Evolutionary conservation across 495 filamentous ascomycete species (phyloP), one percentile per base, ranked within the genome.

Genomic region (Xylaria bambusicola): DNA sequence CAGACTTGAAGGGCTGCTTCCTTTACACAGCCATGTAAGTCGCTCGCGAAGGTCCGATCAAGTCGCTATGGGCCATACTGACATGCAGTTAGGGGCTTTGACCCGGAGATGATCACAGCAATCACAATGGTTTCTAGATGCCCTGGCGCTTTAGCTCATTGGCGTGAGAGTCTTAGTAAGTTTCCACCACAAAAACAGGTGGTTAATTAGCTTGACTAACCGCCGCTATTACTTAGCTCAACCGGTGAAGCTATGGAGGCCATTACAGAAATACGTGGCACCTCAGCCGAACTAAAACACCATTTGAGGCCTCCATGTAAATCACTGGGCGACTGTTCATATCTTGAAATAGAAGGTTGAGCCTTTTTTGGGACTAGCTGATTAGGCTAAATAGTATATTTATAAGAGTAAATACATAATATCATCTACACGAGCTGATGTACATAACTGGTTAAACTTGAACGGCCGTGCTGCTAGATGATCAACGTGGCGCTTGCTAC

Each of bases 1-100:
- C 81, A 3, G 84, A 86, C 48, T 77, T 85, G 56, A 84, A 81
- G 67, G 80, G 79, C 4, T 77, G 75, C 33, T 81, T 86, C 38
- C 73, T 83, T 21, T 86, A 83, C 46, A 80, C 77, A 5, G 77
- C 73, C 3, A 72, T 85, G 52, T 55, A 17, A 42, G 50, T 40
- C 33, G 23, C 31, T 41, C 2, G 0, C 29, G 13, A 3, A 53
- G 6, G 12, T 41, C 35, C 38, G 10, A 1, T 40, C 10, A 12
- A 5, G 6, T 17, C 29, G 10, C 29, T 33, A 33, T 33, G 29
- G 5, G 10, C 29, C 10, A 33, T 33, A 10, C 50, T 53, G 7
- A 55, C 52, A 40, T 23, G 5, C 10, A 20, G n/a, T 20, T 7
- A 55, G 52, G 83, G 68, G 68, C 23, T 65, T 72, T 33, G 63